These are phyloP conservation scores for Capronia coronata DNA, from an alignment of 2,329 filamentous ascomycete species.

Conservation along the genomic window DNA sequence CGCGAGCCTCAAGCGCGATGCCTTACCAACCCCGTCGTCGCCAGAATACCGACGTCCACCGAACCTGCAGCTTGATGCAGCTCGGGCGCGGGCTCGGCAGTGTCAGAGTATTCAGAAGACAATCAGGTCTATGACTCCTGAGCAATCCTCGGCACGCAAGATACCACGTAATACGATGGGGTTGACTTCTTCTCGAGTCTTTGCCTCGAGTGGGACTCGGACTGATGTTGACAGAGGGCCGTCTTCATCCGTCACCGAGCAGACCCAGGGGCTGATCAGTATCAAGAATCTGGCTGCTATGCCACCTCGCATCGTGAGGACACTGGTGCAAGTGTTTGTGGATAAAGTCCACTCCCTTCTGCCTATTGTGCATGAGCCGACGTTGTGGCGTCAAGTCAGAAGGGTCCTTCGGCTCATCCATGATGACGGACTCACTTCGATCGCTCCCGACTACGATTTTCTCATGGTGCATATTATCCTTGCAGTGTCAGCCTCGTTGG, in stretches of 20 bases:
- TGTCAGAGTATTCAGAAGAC: neutral
- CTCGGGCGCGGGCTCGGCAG: neutral
- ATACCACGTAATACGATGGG: conserved; percentile 28
- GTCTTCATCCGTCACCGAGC: neutral
- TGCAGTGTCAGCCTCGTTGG: conserved; percentile 27
- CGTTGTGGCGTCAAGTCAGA: conserved; percentile 21
- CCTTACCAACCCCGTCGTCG: neutral
- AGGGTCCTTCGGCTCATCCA: conserved; percentile 1
- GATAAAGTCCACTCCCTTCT: conserved; percentile 23
- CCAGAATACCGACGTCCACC: neutral
- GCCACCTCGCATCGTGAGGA: conserved; percentile 9
- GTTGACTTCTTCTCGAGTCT: conserved; percentile 25
- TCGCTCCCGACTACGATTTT: conserved; percentile 25
- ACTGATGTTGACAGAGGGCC: neutral
- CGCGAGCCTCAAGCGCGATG: neutral
- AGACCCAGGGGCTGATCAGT: neutral
- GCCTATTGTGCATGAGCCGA: conserved; percentile 22
- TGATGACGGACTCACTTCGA: neutral
- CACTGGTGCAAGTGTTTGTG: conserved; percentile 28
- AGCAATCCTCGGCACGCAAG: conserved; percentile 19
- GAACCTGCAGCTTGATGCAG: neutral
- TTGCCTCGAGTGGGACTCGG: neutral
- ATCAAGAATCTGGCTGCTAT: conserved; percentile 5
- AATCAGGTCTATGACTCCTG: neutral
- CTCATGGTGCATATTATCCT: conserved; percentile 28